These are phyloP conservation scores for Glycyrrhiza uralensis DNA, from an alignment of 306 rosid species.

Conservation along the genomic window DNA sequence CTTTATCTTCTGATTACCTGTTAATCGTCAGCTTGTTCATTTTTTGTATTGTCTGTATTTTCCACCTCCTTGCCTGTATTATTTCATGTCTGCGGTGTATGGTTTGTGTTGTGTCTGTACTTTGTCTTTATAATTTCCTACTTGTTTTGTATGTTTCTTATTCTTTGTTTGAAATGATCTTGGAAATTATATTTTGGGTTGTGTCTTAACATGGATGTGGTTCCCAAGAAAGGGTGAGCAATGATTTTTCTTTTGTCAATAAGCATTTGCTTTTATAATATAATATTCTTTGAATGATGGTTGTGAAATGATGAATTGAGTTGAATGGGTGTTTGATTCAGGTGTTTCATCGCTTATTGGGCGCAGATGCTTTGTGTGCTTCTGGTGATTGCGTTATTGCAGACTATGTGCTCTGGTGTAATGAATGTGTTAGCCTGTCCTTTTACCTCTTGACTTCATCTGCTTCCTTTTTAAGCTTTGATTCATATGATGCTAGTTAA, in stretches of 20 bases:
- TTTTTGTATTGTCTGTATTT: background rate
- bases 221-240: conserved; percentile 13
- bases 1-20: background rate
- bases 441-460: conserved; percentile 57
- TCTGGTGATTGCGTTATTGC: conserved; percentile 98
- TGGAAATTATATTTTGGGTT: background rate
- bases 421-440: conserved; percentile 78
- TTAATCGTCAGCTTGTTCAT: background rate
- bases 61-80: background rate
- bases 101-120: background rate
- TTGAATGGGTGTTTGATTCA: conserved; percentile 88
- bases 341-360: conserved; percentile 88
- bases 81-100: background rate
- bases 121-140: background rate
- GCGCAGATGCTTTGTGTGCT: conserved; percentile 95
- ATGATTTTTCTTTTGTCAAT: background rate
- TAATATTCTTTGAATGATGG: conserved; percentile 37
- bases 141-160: background rate
- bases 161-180: background rate
- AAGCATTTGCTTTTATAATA: conserved; percentile 2
- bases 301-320: conserved; percentile 75
- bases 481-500: conserved; percentile 30
- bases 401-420: conserved; percentile 80
- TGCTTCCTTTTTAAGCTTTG: conserved; percentile 36
- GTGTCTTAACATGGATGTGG: background rate